Percentiles rank a stretch among this genome's conserved stretches.
Conservation (phyloP, 2,329 filamentous ascomycete genomes). For the Microthyrium microscopicum region DNA sequence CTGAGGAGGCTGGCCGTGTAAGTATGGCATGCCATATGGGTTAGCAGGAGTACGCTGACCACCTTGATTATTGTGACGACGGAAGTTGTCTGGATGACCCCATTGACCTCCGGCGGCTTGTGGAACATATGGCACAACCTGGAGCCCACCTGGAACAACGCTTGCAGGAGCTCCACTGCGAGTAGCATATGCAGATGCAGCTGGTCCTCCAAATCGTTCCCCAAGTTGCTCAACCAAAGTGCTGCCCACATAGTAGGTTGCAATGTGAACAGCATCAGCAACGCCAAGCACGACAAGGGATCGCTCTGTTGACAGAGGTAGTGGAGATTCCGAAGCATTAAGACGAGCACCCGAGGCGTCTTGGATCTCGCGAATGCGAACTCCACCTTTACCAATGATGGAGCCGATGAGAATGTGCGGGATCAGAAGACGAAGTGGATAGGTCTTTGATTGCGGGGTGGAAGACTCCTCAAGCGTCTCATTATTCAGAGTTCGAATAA, state of each 20-base stretch:
- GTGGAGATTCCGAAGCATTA: conserved; percentile 87
- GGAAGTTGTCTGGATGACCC: conserved; percentile 74
- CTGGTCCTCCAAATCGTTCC: conserved; percentile 87
- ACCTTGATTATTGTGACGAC: conserved; percentile 44
- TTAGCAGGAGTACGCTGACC: conserved; percentile 61
- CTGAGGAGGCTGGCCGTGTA: conserved; percentile 38
- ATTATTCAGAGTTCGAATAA: conserved; percentile 96
- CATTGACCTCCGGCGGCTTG: conserved; percentile 87
- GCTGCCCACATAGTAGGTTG: conserved; percentile 95
- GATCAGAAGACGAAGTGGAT: conserved; percentile 85
- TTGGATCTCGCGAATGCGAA: conserved; percentile 94
- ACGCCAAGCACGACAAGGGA: conserved; percentile 97
- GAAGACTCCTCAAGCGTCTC: conserved; percentile 80
- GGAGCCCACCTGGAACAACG: conserved; percentile 91
- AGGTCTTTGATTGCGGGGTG: conserved; percentile 88
- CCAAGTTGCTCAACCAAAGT: conserved; percentile 96
- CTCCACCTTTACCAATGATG: conserved; percentile 94
- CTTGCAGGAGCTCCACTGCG: conserved; percentile 85
- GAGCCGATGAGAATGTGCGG: conserved; percentile 96
- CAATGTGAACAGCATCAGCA: conserved; percentile 95
- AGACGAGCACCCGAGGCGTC: conserved; percentile 91
- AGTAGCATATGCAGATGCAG: conserved; percentile 93
- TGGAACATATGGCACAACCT: conserved; percentile 94
- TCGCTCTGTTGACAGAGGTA: conserved; percentile 88
- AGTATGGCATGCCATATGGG: conserved; percentile 46